Conservation (phyloP, 148 eudicot genomes). For the Linanthus parryae region DNA sequence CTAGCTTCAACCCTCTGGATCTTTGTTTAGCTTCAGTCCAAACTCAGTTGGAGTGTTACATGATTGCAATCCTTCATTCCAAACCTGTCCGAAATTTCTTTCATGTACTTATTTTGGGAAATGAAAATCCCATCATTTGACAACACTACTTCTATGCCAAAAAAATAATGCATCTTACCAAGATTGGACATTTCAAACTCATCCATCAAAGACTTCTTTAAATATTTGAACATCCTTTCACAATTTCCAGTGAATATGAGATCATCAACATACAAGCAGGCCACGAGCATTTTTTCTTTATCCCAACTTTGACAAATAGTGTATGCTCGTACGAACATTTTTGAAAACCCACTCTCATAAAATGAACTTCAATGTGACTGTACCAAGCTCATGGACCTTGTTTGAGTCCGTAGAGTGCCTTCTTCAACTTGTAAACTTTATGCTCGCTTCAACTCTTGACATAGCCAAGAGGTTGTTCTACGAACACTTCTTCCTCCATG, state of each 20-base stretch:
- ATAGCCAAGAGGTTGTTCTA: no score
- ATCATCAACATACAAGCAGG: not conserved
- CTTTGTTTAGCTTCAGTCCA: not conserved
- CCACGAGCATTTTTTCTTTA: no score
- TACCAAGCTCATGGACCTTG: not conserved
- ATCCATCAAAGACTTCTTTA: no score
- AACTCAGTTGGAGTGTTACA: not conserved
- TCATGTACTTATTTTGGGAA: conserved; percentile 42
- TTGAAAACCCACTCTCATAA: not conserved
- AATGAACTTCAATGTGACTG: not conserved
- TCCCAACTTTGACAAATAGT: no score
- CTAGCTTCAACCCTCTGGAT: no score
- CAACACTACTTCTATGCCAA: not conserved
- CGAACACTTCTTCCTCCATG: not conserved
- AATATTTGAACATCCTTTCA: not conserved
- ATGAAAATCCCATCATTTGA: conserved; percentile 20
- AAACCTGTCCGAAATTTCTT: not conserved
- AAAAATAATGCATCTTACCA: not conserved
- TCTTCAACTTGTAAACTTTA: not conserved
- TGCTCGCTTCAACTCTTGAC: not conserved
- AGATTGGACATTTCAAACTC: no score
- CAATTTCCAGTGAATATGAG: no score
- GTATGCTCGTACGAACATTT: not conserved
- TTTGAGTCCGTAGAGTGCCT: not conserved
- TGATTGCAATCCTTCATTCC: no score